Base-by-base conservation (phyloP, 192 early-diverging fungal species). In the Gonapodya prolifera region DNA sequence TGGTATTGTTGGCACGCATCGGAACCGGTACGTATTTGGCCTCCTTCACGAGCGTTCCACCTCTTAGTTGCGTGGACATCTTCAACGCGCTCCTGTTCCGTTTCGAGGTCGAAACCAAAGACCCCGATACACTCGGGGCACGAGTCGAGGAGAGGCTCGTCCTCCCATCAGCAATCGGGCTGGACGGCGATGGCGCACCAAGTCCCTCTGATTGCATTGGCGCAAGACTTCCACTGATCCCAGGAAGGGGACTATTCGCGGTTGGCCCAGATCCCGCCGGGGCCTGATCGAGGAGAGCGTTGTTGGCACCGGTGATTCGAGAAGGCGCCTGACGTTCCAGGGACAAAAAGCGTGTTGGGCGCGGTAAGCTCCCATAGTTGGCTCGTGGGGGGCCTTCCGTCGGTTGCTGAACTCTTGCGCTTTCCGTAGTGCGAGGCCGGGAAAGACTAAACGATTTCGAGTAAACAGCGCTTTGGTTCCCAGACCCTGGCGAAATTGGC, bases 1-100 rank as follows among this genome's bases (percentile, higher is more conserved):
- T 84, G 69, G 81, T 80, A 82, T 88, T 88, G 79, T 85, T 85
- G 33, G 82, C 84, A 32, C 77, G 77, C 83, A 83, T 81, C 45
- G 45, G 45, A 61, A 61, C 45, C 8, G 23, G 45, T 61, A 16
- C 45, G 8, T 61, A 8, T 8, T 23, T 61, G 8, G 23, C 8
- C 23, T 61, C 45, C 23, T 8, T 8, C 8, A 8, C 45, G 8
- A 61, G 45, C 45, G 8, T 61, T 61, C 45, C 45, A 8, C 23
- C 45, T 23, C 45, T 61, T 61, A 61, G 23, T 61, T 61, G 8
- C 45, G 23, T 61, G 45, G 45, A 16, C 45, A 61, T 61, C 23
- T 61, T 8, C 8, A 61, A 23, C 45, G 45, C 45, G 23, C 45
- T 61, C 8, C 45, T 8, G 23, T 61, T 61, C 23, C 45, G 45